A percentile compares a stretch with the other conserved stretches of the same genome.
Conservation (phyloP, 306 rosid species). For the Sophora flavescens region DNA sequence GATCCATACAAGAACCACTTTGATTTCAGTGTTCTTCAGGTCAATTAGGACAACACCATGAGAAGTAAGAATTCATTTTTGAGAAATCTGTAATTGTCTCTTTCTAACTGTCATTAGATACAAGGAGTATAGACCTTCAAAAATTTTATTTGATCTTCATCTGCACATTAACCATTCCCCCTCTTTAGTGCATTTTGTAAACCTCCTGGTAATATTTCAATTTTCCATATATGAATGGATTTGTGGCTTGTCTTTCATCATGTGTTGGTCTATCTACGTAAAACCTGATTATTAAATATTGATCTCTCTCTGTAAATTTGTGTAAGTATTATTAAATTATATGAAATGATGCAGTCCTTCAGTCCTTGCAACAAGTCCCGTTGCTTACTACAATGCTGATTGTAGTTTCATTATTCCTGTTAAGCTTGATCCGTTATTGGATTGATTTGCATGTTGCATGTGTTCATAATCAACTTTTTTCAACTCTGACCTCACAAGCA, state of each 20-base stretch:
- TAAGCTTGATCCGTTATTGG: background rate
- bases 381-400: too few relatives aligned
- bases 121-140: too few relatives aligned
- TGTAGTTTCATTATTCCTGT: background rate
- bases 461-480: background rate
- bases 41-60: background rate
- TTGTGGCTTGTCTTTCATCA: background rate
- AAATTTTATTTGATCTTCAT: too few relatives aligned
- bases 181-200: too few relatives aligned
- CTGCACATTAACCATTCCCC: too few relatives aligned
- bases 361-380: too few relatives aligned
- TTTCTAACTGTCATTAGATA: too few relatives aligned
- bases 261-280: background rate
- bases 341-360: too few relatives aligned
- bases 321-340: background rate
- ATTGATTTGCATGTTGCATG: constrained; percentile 9
- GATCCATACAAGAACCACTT: background rate
- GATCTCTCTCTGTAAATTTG: too few relatives aligned
- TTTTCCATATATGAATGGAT: too few relatives aligned
- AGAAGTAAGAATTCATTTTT: background rate
- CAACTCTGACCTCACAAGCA: background rate
- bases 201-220: too few relatives aligned
- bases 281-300: background rate
- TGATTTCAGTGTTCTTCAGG: background rate
- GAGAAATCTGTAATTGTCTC: too few relatives aligned